These are phyloP conservation scores for Hypholoma fasciculare DNA, from an alignment of 768 basidiomycete genomes.

Conservation along the genomic window DNA sequence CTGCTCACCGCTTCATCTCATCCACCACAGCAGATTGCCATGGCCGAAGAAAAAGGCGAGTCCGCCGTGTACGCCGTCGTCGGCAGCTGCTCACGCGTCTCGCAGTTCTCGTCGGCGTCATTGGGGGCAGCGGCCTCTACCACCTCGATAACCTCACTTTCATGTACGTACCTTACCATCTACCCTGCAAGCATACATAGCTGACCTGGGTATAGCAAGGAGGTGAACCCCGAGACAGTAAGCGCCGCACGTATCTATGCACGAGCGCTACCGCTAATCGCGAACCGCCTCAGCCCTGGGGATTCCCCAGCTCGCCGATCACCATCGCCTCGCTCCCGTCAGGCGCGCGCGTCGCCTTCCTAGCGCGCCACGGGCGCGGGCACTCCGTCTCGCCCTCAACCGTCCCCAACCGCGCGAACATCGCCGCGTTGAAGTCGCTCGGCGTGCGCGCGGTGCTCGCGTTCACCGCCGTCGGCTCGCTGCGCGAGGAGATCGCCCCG, in stretches of 20 bases:
- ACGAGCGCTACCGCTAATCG: not conserved
- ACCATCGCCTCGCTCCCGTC: constrained; percentile 88
- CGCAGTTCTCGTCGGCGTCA: constrained; percentile 81
- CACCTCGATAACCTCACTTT: constrained; percentile 89
- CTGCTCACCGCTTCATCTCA: not conserved
- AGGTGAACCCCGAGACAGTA: constrained; percentile 82
- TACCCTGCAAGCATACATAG: not conserved
- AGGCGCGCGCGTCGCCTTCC: constrained; percentile 80
- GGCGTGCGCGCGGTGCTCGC: constrained; percentile 89
- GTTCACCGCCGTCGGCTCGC: constrained; percentile 93
- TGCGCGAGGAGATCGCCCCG: constrained; percentile 90
- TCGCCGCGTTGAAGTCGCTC: constrained; percentile 90
- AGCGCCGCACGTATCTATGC: constrained; percentile 18
- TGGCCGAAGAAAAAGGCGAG: constrained; percentile 20
- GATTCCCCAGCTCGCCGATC: constrained; percentile 86
- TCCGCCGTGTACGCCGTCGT: not conserved
- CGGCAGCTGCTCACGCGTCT: not conserved
- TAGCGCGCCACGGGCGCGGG: constrained; percentile 85
- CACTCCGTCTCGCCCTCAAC: constrained; percentile 80
- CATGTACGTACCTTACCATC: constrained; percentile 51
- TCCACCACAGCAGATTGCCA: not conserved
- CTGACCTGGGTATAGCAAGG: constrained; percentile 44
- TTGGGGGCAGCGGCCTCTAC: constrained; percentile 92
- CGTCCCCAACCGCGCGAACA: constrained; percentile 89
- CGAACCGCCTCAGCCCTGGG: constrained; percentile 74